Evolutionary conservation across 345 rosid genomes (phyloP).

Genomic region (Lumnitzera littorea): DNA sequence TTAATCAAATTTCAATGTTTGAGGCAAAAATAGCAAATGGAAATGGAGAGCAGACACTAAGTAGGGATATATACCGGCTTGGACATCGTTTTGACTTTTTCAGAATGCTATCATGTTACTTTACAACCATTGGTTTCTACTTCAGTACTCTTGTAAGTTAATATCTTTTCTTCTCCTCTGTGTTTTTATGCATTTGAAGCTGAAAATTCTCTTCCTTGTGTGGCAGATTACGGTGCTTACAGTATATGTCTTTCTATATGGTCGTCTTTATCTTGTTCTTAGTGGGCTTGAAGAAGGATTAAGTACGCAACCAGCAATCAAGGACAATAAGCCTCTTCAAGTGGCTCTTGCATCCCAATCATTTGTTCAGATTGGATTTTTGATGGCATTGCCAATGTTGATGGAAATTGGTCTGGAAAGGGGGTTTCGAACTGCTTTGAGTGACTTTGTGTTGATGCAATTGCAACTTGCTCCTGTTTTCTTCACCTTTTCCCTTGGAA

Average conservation of each 20-base stretch:
- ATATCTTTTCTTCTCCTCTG: not conserved
- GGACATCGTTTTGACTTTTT: conserved; percentile 99
- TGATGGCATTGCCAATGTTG: conserved; percentile 98
- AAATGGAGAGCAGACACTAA: conserved; percentile 95
- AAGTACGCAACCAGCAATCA: conserved; percentile 58
- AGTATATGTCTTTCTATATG: conserved; percentile 95
- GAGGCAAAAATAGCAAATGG: conserved; percentile 99
- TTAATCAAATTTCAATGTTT: conserved; percentile 98
- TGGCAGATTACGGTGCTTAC: conserved; percentile 91
- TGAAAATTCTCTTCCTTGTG: conserved; percentile 16
- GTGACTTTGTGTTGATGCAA: conserved; percentile 95
- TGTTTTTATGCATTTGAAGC: not conserved
- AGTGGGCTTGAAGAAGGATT: conserved; percentile 92
- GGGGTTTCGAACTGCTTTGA: conserved; percentile 91
- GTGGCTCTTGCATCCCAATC: conserved; percentile 99
- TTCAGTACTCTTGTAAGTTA: conserved; percentile 79
- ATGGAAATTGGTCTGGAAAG: conserved; percentile 98
- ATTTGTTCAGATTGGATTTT: conserved; percentile 90
- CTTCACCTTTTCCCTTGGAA: conserved; percentile 97
- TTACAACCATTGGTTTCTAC: conserved; percentile 98
- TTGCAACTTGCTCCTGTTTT: conserved; percentile 94
- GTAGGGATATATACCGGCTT: conserved; percentile 93
- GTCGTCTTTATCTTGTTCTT: conserved; percentile 94
- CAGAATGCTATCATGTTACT: conserved; percentile 96
- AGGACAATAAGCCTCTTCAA: conserved; percentile 92